Evolutionary conservation across 768 basidiomycete genomes (phyloP).

Genomic region (Pisolithus microcarpus): DNA sequence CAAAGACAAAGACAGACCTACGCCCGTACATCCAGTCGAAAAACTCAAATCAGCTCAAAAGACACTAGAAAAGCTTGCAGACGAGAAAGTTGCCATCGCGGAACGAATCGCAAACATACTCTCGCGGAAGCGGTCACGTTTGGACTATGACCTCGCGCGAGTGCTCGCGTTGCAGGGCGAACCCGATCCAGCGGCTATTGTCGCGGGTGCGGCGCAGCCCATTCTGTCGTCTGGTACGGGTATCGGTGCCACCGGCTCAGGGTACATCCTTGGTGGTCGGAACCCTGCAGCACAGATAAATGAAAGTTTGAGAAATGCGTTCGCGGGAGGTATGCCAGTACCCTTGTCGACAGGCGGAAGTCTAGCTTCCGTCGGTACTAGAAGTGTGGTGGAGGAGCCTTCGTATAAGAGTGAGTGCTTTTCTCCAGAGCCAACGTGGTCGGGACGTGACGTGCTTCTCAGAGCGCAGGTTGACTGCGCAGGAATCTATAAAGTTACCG

Average conservation of each 20-base stretch:
- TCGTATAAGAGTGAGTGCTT: slow-evolving; percentile 23
- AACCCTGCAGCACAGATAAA: slow-evolving; percentile 36
- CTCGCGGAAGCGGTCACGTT: slow-evolving; percentile 37
- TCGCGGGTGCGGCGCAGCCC: slow-evolving; percentile 22
- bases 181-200: slow-evolving; percentile 28
- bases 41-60: slow-evolving; percentile 24
- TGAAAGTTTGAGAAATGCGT: slow-evolving; percentile 32
- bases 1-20: slow-evolving; percentile 33
- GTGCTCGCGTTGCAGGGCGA: slow-evolving; percentile 42
- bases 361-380: slow-evolving; percentile 4
- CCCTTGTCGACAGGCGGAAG: slow-evolving; percentile 11
- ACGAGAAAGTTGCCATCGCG: slow-evolving; percentile 39
- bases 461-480: slow-evolving; percentile 27
- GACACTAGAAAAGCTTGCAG: slow-evolving; percentile 27
- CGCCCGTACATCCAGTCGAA: slow-evolving; percentile 19
- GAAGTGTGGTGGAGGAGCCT: slow-evolving; percentile 19
- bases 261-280: slow-evolving; percentile 28
- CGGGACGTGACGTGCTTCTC: background rate
- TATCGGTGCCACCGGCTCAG: slow-evolving; percentile 12
- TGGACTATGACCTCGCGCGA: slow-evolving; percentile 40
- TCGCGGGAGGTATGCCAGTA: slow-evolving; percentile 20
- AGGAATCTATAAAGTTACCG: slow-evolving; percentile 28
- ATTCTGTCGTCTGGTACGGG: slow-evolving; percentile 8
- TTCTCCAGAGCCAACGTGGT: background rate
- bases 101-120: slow-evolving; percentile 39